Evolutionary conservation across 1,284 basidiomycete species (phyloP).

Genomic region (Trametes pubescens): DNA sequence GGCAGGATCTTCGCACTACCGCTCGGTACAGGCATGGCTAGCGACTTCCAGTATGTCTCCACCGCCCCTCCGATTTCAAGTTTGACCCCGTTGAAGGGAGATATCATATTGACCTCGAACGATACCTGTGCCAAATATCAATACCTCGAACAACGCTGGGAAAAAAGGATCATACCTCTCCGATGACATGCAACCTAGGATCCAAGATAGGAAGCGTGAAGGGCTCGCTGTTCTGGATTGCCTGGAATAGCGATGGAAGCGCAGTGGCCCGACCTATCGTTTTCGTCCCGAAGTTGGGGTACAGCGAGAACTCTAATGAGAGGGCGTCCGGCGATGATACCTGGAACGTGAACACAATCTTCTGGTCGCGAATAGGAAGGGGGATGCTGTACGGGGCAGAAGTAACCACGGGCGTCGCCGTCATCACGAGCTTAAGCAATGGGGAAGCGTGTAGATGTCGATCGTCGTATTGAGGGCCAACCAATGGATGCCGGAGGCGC

Average conservation of each 20-base stretch:
- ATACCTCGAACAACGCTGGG: constrained; percentile 23
- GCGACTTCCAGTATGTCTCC: constrained; percentile 97
- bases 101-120: constrained; percentile 90
- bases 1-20: constrained; percentile 36
- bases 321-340: constrained; percentile 78
- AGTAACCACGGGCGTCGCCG: constrained; percentile 79
- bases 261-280: constrained; percentile 95
- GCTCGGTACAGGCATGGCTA: constrained; percentile 57
- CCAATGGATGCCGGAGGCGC: constrained; percentile 72
- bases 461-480: constrained; percentile 65
- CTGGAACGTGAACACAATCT: constrained; percentile 92
- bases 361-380: constrained; percentile 83
- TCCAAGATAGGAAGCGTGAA: constrained; percentile 90
- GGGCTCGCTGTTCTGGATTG: constrained; percentile 60
- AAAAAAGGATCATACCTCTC: constrained; percentile 67
- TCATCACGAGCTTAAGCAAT: constrained; percentile 95
- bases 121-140: constrained; percentile 63
- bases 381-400: constrained; percentile 91
- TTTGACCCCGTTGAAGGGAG: constrained; percentile 92
- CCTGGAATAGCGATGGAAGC: constrained; percentile 77
- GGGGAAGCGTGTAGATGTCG: constrained; percentile 76
- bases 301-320: constrained; percentile 92
- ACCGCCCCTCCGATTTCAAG: constrained; percentile 96
- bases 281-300: constrained; percentile 98
- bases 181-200: constrained; percentile 92